These are phyloP conservation scores for Secale cereale DNA, from an alignment of 176 grass and related monocot species.

Conservation along the genomic window DNA sequence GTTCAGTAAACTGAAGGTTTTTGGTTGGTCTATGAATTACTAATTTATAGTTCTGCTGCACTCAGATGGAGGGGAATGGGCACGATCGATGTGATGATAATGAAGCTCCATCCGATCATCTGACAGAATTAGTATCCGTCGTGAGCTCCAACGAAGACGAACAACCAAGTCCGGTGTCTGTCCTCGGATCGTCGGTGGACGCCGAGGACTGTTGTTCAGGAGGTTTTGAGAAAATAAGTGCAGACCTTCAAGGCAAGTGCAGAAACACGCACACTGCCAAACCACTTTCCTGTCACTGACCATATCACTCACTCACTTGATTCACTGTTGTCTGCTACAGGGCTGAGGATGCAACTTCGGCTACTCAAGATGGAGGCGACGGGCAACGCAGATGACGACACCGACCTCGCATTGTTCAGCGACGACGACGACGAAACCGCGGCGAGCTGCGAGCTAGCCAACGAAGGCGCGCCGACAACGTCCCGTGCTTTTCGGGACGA, in stretches of 20 bases:
- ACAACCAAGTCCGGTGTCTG: conserved; percentile 56
- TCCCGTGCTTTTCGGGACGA: conserved; percentile 35
- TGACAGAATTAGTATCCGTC: background rate
- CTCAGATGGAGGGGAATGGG: background rate
- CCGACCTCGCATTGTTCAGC: conserved; percentile 22
- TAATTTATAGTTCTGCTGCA: background rate
- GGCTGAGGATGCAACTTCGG: conserved; percentile 74
- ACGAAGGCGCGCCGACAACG: conserved; percentile 10
- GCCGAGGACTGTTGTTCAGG: conserved; percentile 45
- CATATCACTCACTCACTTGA: background rate
- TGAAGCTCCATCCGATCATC: background rate
- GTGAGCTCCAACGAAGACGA: conserved; percentile 48
- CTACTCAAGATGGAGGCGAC: conserved; percentile 62
- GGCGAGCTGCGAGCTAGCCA: background rate
- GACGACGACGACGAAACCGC: conserved; percentile 47
- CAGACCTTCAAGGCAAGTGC: conserved; percentile 73
- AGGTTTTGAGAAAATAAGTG: conserved; percentile 79
- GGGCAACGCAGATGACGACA: conserved; percentile 24
- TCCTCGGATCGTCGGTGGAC: conserved; percentile 49
- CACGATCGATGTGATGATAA: background rate
- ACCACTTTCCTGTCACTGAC: background rate
- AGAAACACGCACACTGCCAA: background rate
- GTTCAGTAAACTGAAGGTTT: background rate
- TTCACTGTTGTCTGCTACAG: conserved; percentile 33
- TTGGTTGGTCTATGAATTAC: background rate